Conservation (phyloP, 2,329 filamentous ascomycete genomes). For the Phymatotrichopsis omnivora region DNA sequence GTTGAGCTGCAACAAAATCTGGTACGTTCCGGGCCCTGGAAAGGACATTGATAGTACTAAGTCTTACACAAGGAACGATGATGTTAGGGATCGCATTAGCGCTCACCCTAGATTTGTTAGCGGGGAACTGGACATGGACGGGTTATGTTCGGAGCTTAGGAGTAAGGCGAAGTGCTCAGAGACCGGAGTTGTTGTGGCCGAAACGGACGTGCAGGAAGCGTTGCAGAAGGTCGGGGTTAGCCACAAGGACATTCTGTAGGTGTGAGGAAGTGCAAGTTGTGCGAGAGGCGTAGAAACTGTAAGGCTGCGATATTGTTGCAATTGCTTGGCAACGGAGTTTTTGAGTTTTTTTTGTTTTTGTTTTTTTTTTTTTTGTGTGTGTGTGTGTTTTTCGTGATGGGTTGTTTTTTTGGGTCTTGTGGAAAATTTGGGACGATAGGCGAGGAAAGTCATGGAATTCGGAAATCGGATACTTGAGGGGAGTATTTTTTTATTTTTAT, state of each 20-base stretch:
- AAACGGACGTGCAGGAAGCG: constrained; percentile 76
- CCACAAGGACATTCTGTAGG: constrained; percentile 18
- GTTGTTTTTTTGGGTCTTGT: no score
- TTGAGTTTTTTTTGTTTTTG: no score
- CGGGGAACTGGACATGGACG: constrained; percentile 88
- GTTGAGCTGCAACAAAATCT: constrained; percentile 83
- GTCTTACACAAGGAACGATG: constrained; percentile 23
- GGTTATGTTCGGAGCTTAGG: constrained; percentile 81
- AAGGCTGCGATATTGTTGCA: no score
- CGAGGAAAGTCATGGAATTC: no score
- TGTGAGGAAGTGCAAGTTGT: no score
- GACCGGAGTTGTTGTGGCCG: constrained; percentile 75
- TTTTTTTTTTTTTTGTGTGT: no score
- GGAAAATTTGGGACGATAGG: no score
- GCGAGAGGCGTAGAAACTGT: no score
- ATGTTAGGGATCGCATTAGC: constrained; percentile 59
- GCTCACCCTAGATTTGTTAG: constrained; percentile 58
- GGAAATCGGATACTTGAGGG: no score
- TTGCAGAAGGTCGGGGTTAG: constrained; percentile 52
- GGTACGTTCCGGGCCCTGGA: constrained; percentile 49
- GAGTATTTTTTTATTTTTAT: no score
- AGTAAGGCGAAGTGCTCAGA: constrained; percentile 95
- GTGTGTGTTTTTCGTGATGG: no score
- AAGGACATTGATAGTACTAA: constrained; percentile 21
- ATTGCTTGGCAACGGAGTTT: no score